Conservation (phyloP, 768 basidiomycete genomes). For the Rhodocollybia butyracea region DNA sequence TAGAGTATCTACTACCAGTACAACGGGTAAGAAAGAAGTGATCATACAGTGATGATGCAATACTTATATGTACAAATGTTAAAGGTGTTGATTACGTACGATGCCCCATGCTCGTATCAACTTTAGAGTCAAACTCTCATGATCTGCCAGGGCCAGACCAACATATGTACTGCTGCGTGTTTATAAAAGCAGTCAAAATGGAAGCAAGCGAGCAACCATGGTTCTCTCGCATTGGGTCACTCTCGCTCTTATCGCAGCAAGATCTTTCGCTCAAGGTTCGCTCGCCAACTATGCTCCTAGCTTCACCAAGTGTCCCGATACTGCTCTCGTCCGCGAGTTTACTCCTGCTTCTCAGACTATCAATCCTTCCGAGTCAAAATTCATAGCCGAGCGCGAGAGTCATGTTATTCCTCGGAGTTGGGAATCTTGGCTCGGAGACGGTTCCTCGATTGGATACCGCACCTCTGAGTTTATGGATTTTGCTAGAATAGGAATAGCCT, state of each 20-base stretch:
- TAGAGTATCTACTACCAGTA: too few species aligned
- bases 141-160: neutral
- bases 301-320: conserved; percentile 47
- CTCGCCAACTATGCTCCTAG: conserved; percentile 51
- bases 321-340: conserved; percentile 49
- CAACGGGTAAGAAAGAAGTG: too few species aligned
- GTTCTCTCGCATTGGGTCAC: neutral
- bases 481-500: conserved; percentile 57
- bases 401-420: conserved; percentile 44
- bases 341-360: conserved; percentile 48
- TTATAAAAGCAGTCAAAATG: neutral
- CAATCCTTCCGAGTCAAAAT: conserved; percentile 45
- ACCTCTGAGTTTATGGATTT: conserved; percentile 37
- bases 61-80: too few species aligned
- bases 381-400: conserved; percentile 39
- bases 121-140: neutral
- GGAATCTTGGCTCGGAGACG: conserved; percentile 57
- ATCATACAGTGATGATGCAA: too few species aligned
- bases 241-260: neutral
- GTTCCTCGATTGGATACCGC: conserved; percentile 49
- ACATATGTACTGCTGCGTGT: neutral
- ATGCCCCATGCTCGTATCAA: too few species aligned
- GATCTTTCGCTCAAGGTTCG: neutral
- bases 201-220: too few species aligned
- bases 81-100: too few species aligned